Evolutionary conservation across 129 eudicot species (phyloP).

Genomic region (Chrysanthemum lavandulifolium): DNA sequence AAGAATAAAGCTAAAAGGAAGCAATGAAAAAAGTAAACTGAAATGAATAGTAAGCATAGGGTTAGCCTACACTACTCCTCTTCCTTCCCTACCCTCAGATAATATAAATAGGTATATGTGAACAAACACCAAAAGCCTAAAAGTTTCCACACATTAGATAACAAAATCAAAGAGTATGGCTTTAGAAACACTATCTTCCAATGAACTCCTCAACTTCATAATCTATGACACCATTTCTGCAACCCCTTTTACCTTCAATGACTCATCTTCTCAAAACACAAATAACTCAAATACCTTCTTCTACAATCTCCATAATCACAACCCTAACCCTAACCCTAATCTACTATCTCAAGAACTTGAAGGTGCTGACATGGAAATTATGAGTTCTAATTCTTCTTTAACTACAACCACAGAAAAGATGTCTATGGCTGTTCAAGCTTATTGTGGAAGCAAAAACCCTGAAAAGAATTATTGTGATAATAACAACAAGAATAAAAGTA

Average conservation of each 20-base stretch:
- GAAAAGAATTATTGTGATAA: constrained; percentile 11
- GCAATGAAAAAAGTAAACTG: neutral
- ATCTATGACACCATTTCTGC: constrained; percentile 71
- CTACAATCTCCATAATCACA: constrained; percentile 27
- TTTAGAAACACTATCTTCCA: constrained; percentile 76
- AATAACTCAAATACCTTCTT: constrained; percentile 23
- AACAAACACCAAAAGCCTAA: constrained; percentile 40
- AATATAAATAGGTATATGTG: constrained; percentile 20
- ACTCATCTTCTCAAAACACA: constrained; percentile 34
- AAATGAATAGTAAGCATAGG: constrained; percentile 21
- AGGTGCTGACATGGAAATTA: constrained; percentile 32
- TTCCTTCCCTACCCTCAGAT: neutral
- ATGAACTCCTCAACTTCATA: constrained; percentile 76
- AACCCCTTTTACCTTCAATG: constrained; percentile 48
- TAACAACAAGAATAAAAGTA: neutral
- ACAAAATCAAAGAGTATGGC: constrained; percentile 51
- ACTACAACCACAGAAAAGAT: constrained; percentile 29
- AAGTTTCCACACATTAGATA: constrained; percentile 43
- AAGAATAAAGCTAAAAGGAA: neutral
- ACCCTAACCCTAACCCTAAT: constrained; percentile 27
- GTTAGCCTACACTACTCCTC: constrained; percentile 7
- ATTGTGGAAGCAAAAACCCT: constrained; percentile 10
- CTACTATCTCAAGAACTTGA: constrained; percentile 20
- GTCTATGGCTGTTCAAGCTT: constrained; percentile 35
- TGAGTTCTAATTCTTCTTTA: constrained; percentile 28